A percentile compares a stretch with the other conserved stretches of the same genome.
These are phyloP conservation scores for Cytospora paraplurivora DNA, from an alignment of 2,329 filamentous ascomycete species.

Conservation along the genomic window DNA sequence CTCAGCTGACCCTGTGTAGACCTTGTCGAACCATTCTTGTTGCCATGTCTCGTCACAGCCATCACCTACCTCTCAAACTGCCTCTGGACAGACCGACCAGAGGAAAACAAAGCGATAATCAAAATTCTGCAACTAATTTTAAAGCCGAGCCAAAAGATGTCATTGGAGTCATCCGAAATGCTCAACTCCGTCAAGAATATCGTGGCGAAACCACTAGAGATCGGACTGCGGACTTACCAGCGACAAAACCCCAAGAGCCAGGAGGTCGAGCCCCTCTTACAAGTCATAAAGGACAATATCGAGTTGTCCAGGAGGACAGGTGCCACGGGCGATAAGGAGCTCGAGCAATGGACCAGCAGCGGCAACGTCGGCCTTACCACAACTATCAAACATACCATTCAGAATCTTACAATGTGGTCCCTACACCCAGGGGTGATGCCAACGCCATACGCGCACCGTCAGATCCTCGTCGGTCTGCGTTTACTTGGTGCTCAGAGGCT, in stretches of 20 bases:
- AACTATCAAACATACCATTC: slow-evolving; percentile 62
- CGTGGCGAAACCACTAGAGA: slow-evolving; percentile 68
- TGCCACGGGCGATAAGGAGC: slow-evolving; percentile 64
- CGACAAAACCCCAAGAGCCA: slow-evolving; percentile 67
- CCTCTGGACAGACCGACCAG: slow-evolving; percentile 64
- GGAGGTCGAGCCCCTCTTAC: slow-evolving; percentile 69
- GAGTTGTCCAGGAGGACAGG: slow-evolving; percentile 62
- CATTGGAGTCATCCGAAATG: slow-evolving; percentile 71
- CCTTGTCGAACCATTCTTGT: slow-evolving; percentile 75
- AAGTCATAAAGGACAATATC: slow-evolving; percentile 63
- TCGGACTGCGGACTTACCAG: slow-evolving; percentile 67
- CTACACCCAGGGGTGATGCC: slow-evolving; percentile 58
- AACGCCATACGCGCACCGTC: slow-evolving; percentile 71
- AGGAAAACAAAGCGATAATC: slow-evolving; percentile 68
- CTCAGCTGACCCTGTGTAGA: slow-evolving; percentile 48
- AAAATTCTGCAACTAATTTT: slow-evolving; percentile 73
- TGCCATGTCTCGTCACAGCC: slow-evolving; percentile 76
- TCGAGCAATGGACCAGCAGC: slow-evolving; percentile 67
- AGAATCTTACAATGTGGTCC: slow-evolving; percentile 68
- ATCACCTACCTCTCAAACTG: slow-evolving; percentile 72
- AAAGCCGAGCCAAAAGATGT: slow-evolving; percentile 65
- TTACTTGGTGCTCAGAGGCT: slow-evolving; percentile 64
- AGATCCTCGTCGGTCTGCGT: slow-evolving; percentile 62
- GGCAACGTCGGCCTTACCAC: slow-evolving; percentile 57
- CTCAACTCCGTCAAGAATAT: slow-evolving; percentile 71